These are phyloP conservation scores for Ascobolus immersus DNA, from an alignment of 495 filamentous ascomycete species.

Conservation along the genomic window DNA sequence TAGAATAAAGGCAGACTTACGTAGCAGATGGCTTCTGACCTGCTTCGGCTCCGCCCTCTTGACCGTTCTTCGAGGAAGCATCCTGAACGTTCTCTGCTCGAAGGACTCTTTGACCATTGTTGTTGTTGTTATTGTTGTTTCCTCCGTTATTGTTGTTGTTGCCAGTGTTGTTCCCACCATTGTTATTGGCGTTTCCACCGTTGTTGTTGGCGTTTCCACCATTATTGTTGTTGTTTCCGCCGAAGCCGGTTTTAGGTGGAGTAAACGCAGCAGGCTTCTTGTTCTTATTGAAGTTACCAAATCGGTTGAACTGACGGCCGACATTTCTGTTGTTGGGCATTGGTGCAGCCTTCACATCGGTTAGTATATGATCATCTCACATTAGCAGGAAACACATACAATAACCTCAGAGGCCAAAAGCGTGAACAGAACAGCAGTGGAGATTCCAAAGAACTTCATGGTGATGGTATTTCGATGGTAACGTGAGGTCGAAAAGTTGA, in stretches of 20 bases:
- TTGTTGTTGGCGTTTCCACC: constrained; percentile 1
- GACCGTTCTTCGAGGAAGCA: background rate
- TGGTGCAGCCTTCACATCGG: too few relatives aligned
- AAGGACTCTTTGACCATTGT: background rate
- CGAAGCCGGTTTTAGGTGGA: constrained; percentile 6
- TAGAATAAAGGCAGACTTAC: background rate
- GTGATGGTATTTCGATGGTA: too few relatives aligned
- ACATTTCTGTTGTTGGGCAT: too few relatives aligned
- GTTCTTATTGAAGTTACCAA: too few relatives aligned
- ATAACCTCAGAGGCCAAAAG: too few relatives aligned
- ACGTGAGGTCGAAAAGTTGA: too few relatives aligned
- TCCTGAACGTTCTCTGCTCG: background rate
- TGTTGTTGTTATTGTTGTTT: background rate
- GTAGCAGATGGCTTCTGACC: constrained; percentile 3
- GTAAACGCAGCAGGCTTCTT: constrained; percentile 2
- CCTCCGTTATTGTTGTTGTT: background rate
- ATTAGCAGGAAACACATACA: too few relatives aligned
- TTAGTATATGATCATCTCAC: too few relatives aligned
- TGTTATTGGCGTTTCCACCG: background rate
- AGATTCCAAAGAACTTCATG: too few relatives aligned
- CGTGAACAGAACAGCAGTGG: too few relatives aligned
- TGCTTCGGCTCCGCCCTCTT: constrained; percentile 2
- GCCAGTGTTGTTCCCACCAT: background rate
- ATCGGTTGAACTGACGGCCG: too few relatives aligned
- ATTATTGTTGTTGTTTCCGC: background rate